Base-by-base conservation (phyloP, 2,329 filamentous ascomycete species). In the Spiromastix sp. region DNA sequence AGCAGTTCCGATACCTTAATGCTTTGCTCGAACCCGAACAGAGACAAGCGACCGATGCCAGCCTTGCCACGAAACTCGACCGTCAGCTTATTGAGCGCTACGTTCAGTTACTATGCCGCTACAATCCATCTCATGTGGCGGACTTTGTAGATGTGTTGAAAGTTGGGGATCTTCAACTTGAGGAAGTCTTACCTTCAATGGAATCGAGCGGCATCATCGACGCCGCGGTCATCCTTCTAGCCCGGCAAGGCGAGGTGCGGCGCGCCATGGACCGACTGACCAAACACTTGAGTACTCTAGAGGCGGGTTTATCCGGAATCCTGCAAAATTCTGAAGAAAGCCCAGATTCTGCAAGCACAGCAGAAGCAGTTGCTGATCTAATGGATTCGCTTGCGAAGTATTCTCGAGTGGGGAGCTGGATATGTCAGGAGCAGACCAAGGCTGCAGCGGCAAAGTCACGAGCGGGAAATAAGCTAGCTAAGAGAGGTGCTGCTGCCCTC, bases 151-250 rank as follows among this genome's bases (percentile, higher is more conserved):
- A 81, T 24, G 55, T 74, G 2, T 68, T 93, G 2, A 82, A 85
- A 46, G 78, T 79, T 3, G 78, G 81, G 8, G 79, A 95, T 52
- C 63, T 98, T 18, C 73, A 78, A 16, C 70, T 98, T 0, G 83
- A 91, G 9, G 72, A 77, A 34, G 70, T 98, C 1, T 68, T 98
- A 5, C 86, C 87, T 3, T 79, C 79, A 0, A 85, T 98, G 69
- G 93, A 98, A 57, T 75, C 81, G 42, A 86, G 79, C 27, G 87
- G 87, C 1, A 84, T 91, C 4, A 77, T 98, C 30, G 91, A 98
- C 62, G 93, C 87, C 4, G 89, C 86, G 1, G 84, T 98, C 5
- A 77, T 94, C 2, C 68, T 98, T 7, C 81, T 98, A 71, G 85
- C 85, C 25, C 76, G 85, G 39, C 86, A 95, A 52, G 91, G 93